Percentiles rank a stretch among this genome's conserved stretches.
Conservation (phyloP, 176 grass and related monocot species). For the Musa acuminata region DNA sequence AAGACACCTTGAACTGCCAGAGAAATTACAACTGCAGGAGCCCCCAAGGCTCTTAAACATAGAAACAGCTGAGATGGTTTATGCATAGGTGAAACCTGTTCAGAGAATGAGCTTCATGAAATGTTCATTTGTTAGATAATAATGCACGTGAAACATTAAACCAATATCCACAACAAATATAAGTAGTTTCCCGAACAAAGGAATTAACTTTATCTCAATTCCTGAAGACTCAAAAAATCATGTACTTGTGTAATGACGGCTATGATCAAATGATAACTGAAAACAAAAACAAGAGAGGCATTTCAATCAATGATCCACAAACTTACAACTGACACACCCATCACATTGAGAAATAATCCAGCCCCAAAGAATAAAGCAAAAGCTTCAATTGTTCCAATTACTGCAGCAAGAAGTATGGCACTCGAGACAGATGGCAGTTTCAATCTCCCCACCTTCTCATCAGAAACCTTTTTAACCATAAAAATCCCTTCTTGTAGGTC, state of each 20-base stretch:
- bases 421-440: constrained; percentile 45
- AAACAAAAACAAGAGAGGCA: background rate
- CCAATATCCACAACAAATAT: background rate
- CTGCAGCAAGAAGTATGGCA: constrained; percentile 48
- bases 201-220: background rate
- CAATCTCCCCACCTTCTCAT: constrained; percentile 19
- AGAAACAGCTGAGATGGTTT: constrained; percentile 41
- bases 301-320: background rate
- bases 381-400: constrained; percentile 42
- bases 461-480: constrained; percentile 2
- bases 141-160: background rate
- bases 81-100: constrained; percentile 41
- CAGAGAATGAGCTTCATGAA: constrained; percentile 1
- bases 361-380: constrained; percentile 45
- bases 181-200: background rate
- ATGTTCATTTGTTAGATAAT: background rate
- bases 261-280: too few relatives aligned
- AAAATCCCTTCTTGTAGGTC: constrained; percentile 2
- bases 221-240: too few relatives aligned
- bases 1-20: constrained; percentile 62
- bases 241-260: too few relatives aligned
- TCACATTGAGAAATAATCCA: constrained; percentile 41
- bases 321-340: constrained; percentile 54
- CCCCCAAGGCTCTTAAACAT: constrained; percentile 50
- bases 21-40: constrained; percentile 59